Percentiles rank a stretch among this genome's conserved stretches.
Conservation (phyloP, 495 filamentous ascomycete genomes). For the Penicillium herquei region DNA sequence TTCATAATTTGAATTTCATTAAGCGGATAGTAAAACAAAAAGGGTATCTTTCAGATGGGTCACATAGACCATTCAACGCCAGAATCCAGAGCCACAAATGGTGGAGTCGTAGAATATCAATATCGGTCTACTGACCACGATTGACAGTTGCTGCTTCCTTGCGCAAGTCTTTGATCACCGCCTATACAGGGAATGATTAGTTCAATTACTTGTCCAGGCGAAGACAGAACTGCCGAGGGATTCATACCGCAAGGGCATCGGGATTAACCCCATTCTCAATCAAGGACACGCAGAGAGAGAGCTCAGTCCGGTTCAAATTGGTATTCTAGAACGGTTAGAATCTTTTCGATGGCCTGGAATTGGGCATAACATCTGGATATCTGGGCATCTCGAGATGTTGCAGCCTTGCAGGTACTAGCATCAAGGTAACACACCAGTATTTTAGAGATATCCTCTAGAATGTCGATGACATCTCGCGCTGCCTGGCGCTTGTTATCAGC, state of each 20-base stretch:
- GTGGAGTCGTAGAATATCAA: neutral
- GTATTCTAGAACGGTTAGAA: constrained; percentile 65
- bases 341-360: neutral
- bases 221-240: neutral
- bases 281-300: constrained; percentile 92
- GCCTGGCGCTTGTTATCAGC: constrained; percentile 72
- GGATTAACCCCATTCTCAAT: constrained; percentile 98
- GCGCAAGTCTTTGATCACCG: constrained; percentile 70
- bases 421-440: constrained; percentile 61
- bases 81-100: constrained; percentile 4
- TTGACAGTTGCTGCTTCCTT: constrained; percentile 48
- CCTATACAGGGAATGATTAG: constrained; percentile 40
- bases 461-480: constrained; percentile 93
- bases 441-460: constrained; percentile 89
- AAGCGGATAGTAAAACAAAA: neutral
- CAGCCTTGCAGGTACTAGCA: too few relatives aligned
- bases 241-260: constrained; percentile 83
- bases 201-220: neutral
- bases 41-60: constrained; percentile 19
- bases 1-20: neutral
- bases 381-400: neutral
- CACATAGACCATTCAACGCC: constrained; percentile 13
- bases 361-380: neutral
- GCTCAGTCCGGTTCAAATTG: constrained; percentile 79
- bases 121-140: constrained; percentile 5